These are phyloP conservation scores for Lasiodiplodia gonubiensis DNA, from an alignment of 2,329 filamentous ascomycete genomes.

Conservation along the genomic window DNA sequence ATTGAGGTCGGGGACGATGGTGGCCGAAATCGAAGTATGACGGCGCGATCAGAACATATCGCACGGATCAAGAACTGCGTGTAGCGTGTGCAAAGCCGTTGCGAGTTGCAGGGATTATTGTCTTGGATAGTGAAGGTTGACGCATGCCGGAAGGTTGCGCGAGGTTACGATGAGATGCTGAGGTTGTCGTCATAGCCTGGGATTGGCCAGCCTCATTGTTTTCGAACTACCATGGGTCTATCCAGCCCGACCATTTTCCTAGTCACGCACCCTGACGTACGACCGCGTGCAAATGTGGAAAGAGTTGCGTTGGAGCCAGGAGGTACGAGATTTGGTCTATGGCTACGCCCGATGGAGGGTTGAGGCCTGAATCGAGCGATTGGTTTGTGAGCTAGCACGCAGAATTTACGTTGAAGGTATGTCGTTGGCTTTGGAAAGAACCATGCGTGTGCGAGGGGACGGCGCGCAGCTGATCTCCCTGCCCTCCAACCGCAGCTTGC, in stretches of 20 bases:
- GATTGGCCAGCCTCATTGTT: slow-evolving; percentile 12
- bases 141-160: not conserved
- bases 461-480: not conserved
- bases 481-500: not conserved
- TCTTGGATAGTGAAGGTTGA: not conserved
- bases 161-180: not conserved
- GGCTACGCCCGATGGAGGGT: not conserved
- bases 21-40: not conserved
- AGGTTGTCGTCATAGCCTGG: slow-evolving; percentile 21
- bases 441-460: not conserved
- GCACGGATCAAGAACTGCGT: not conserved
- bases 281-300: not conserved
- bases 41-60: not conserved
- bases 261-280: not conserved
- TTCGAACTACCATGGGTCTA: not conserved
- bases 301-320: not conserved
- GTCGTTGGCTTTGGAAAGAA: not conserved
- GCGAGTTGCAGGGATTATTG: not conserved
- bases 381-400: not conserved
- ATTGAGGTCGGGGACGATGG: not conserved
- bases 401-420: too few relatives aligned
- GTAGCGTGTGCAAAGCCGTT: not conserved
- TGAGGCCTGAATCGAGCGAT: not conserved
- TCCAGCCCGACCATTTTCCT: not conserved
- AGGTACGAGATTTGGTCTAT: not conserved